Evolutionary conservation across 1,284 basidiomycete genomes (phyloP).

Genomic region (Pascua sp.): DNA sequence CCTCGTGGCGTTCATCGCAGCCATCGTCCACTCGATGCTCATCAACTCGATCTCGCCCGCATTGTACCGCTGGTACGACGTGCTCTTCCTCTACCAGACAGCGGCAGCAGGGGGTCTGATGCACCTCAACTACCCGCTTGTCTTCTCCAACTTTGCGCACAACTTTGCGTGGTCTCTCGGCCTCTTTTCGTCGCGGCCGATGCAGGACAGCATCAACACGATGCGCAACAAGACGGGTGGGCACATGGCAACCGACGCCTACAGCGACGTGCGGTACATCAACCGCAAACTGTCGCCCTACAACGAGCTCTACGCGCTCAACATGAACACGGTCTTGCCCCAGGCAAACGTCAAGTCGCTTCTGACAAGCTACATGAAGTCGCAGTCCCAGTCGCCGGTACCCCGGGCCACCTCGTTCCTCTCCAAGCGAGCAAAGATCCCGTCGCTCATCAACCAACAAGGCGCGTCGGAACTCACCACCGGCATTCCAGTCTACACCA

Average conservation of each 20-base stretch:
- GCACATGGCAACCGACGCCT: conserved; percentile 60
- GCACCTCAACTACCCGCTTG: conserved; percentile 78
- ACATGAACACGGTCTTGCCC: conserved; percentile 51
- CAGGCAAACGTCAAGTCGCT: conserved; percentile 17
- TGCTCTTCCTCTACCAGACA: conserved; percentile 76
- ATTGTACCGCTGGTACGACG: conserved; percentile 66
- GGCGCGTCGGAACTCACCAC: conserved; percentile 55
- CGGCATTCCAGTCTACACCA: conserved; percentile 76
- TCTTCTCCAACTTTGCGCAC: conserved; percentile 71
- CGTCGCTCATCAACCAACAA: conserved; percentile 57
- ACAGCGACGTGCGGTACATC: conserved; percentile 60
- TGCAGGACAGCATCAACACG: conserved; percentile 74
- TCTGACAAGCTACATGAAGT: background rate
- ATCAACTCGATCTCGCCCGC: conserved; percentile 49
- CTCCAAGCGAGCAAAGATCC: conserved; percentile 56
- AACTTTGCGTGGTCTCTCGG: conserved; percentile 90
- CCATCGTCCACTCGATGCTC: conserved; percentile 62
- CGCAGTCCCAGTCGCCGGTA: background rate
- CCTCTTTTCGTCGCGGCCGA: conserved; percentile 63
- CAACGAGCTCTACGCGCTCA: conserved; percentile 50
- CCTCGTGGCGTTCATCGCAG: conserved; percentile 64
- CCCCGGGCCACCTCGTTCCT: background rate
- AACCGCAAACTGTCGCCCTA: conserved; percentile 76
- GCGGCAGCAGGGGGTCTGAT: conserved; percentile 73
- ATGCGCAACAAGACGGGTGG: conserved; percentile 82